phyloP scores from a whole-genome alignment of 345 rosid species.

The Syzygium grande region DNA sequence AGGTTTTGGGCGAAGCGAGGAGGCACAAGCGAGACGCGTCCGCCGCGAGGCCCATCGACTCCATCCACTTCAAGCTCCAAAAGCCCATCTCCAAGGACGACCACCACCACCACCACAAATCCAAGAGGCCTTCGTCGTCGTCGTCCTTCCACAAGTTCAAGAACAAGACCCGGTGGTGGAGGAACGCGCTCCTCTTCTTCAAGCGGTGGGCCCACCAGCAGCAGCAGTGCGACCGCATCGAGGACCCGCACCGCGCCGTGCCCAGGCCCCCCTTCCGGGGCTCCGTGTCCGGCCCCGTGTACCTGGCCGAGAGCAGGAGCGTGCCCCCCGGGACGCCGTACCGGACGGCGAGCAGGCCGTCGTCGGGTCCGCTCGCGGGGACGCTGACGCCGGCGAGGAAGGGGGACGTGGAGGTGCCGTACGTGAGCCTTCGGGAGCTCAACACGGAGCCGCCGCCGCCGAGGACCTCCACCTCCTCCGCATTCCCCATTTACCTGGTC shows the following conservation, averaged over 20 bases:
- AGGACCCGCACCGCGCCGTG: constrained; percentile 37
- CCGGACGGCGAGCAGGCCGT: constrained; percentile 30
- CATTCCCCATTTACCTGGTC: constrained; percentile 58
- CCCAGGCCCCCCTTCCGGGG: constrained; percentile 31
- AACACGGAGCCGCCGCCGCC: constrained; percentile 48
- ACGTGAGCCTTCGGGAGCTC: constrained; percentile 68
- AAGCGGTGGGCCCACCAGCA: constrained; percentile 32
- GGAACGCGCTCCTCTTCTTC: constrained; percentile 58
- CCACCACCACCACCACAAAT: constrained; percentile 24
- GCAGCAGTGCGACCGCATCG: constrained; percentile 3
- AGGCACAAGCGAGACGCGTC: constrained; percentile 52
- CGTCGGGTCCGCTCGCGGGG: constrained; percentile 74
- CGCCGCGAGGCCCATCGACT: constrained; percentile 22
- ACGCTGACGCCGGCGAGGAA: constrained; percentile 34
- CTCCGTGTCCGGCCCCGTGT: constrained; percentile 61
- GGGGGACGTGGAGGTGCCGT: constrained; percentile 47
- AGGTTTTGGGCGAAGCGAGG: constrained; percentile 81
- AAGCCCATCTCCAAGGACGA: constrained; percentile 81
- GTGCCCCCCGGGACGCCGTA: constrained; percentile 53
- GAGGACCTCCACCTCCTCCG: constrained; percentile 47
- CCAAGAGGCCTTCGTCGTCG: neutral
- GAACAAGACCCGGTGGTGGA: constrained; percentile 78
- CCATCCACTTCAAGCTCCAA: constrained; percentile 73
- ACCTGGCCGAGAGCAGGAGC: constrained; percentile 61
- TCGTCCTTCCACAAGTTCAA: constrained; percentile 18